Evolutionary conservation across 2,329 filamentous ascomycete genomes (phyloP).

Genomic region (Setomelanomma holmii): DNA sequence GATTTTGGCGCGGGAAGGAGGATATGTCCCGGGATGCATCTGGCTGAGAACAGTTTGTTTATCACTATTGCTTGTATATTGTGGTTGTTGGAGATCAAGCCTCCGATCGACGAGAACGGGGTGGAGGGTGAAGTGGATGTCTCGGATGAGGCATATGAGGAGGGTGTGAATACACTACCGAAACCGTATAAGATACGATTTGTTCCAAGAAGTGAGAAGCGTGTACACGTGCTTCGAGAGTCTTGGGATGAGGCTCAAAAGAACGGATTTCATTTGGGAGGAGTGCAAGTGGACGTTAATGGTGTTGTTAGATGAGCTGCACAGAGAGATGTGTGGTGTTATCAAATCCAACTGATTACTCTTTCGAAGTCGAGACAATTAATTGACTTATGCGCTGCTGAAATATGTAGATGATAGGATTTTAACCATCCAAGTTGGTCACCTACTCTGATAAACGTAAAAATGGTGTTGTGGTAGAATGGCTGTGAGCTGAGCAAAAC

Average conservation of each 20-base stretch:
- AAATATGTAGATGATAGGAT: too few species aligned
- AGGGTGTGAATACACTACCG: conserved; percentile 30
- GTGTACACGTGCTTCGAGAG: conserved; percentile 19
- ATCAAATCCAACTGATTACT: too few species aligned
- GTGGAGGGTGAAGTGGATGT: conserved; percentile 42
- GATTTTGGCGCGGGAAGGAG: conserved; percentile 31
- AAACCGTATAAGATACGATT: conserved; percentile 35
- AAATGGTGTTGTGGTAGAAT: too few species aligned
- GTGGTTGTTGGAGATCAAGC: conserved; percentile 35
- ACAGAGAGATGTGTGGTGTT: background rate
- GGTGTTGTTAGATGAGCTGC: background rate
- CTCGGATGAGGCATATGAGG: conserved; percentile 35
- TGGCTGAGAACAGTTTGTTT: conserved; percentile 31
- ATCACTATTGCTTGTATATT: conserved; percentile 26
- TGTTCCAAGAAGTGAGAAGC: conserved; percentile 24
- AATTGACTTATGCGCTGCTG: too few species aligned
- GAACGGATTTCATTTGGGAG: background rate
- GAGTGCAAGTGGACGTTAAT: background rate
- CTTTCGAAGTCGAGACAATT: too few species aligned
- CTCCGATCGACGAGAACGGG: conserved; percentile 15
- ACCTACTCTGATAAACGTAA: too few species aligned
- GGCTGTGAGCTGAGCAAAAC: too few species aligned
- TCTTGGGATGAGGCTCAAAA: conserved; percentile 27
- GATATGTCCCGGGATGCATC: conserved; percentile 30
- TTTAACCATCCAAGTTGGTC: too few species aligned